Conservation (phyloP, 139 green algal genomes). For the Asterochloris sp. region DNA sequence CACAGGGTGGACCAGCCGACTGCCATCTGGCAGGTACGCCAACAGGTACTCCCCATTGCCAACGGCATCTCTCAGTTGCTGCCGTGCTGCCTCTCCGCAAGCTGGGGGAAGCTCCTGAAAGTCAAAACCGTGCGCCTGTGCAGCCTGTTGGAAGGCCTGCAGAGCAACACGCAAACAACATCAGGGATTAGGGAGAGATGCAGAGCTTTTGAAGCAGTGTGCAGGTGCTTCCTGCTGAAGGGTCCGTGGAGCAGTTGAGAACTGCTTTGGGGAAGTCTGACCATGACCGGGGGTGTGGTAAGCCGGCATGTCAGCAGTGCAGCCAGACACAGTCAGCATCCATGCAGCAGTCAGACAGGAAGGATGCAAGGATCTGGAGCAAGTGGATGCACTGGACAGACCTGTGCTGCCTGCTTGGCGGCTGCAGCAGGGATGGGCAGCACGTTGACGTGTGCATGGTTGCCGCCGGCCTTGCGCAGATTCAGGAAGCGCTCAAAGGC, state of each 20-base stretch:
- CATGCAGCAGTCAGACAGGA: no score
- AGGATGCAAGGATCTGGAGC: background rate
- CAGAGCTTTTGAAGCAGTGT: no score
- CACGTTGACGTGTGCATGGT: slow-evolving; percentile 88
- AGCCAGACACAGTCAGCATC: no score
- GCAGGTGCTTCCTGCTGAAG: no score
- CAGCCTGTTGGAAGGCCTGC: slow-evolving; percentile 30
- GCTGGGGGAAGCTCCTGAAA: slow-evolving; percentile 7
- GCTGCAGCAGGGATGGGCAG: slow-evolving; percentile 48
- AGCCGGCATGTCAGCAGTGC: no score
- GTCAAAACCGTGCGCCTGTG: slow-evolving; percentile 26
- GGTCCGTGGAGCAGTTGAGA: no score
- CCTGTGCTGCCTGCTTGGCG: slow-evolving; percentile 4
- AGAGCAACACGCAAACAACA: background rate
- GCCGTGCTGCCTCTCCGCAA: slow-evolving; percentile 18
- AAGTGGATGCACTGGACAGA: background rate
- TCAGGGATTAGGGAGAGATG: no score
- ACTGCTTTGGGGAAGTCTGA: no score
- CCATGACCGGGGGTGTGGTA: no score
- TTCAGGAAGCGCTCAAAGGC: slow-evolving; percentile 88
- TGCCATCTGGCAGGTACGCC: slow-evolving; percentile 74
- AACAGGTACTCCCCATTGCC: slow-evolving; percentile 78
- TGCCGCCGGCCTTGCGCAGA: slow-evolving; percentile 71
- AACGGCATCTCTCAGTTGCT: slow-evolving; percentile 43
- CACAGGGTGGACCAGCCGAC: slow-evolving; percentile 69